Conservation (phyloP, 371 early-diverging fungal species). For the Mortierella sp. region DNA sequence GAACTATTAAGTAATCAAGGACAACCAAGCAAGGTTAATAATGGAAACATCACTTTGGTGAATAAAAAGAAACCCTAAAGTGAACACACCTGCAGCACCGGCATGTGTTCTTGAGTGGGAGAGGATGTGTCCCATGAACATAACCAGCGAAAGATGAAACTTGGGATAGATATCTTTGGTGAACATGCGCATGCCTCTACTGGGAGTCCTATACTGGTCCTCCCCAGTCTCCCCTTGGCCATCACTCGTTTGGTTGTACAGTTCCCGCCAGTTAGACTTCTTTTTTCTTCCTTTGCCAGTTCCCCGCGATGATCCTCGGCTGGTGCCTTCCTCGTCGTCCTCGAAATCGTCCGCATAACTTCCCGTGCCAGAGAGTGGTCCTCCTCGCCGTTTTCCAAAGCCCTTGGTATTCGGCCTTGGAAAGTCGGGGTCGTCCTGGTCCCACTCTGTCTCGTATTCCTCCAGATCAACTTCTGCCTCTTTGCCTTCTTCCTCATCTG, state of each 20-base stretch:
- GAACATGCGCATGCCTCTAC: slow-evolving; percentile 16
- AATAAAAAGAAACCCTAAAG: not conserved
- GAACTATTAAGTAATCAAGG: slow-evolving; percentile 58
- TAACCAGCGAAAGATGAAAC: slow-evolving; percentile 59
- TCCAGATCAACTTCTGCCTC: slow-evolving; percentile 23
- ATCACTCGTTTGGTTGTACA: not conserved
- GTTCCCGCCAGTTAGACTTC: slow-evolving; percentile 1
- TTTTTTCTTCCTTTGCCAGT: not conserved
- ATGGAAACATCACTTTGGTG: no score
- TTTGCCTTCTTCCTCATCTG: slow-evolving; percentile 28
- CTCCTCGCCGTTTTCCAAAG: slow-evolving; percentile 18
- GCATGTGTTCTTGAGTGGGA: slow-evolving; percentile 67
- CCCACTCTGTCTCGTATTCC: slow-evolving; percentile 41
- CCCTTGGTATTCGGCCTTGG: slow-evolving; percentile 6
- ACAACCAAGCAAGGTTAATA: not conserved
- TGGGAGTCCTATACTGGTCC: not conserved
- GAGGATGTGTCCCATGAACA: slow-evolving; percentile 74
- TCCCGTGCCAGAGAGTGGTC: not conserved
- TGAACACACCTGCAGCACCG: slow-evolving; percentile 69
- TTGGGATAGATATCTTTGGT: slow-evolving; percentile 25
- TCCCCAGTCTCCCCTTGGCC: not conserved
- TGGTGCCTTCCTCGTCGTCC: slow-evolving; percentile 3
- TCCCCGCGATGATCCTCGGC: not conserved
- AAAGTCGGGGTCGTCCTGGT: slow-evolving; percentile 23
- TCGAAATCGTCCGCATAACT: slow-evolving; percentile 7